Evolutionary conservation across 208 protist genomes (phyloP).

Genomic region (Crithidia brevicula): DNA sequence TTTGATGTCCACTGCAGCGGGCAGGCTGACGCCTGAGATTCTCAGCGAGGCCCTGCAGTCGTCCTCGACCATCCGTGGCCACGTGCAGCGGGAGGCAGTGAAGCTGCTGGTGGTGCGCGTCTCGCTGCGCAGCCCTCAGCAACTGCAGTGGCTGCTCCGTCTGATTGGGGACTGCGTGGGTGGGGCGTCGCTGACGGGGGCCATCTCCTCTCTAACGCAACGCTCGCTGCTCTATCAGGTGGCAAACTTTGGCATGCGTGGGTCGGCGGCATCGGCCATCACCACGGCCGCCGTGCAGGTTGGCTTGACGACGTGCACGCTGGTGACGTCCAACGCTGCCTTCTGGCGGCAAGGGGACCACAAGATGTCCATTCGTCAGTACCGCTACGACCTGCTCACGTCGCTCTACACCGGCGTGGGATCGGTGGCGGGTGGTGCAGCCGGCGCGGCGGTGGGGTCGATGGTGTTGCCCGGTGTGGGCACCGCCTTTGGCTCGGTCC

Average conservation of each 20-base stretch:
- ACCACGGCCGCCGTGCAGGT: constrained; percentile 52
- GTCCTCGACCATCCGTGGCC: constrained; percentile 42
- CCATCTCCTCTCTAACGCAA: constrained; percentile 41
- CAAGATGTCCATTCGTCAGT: constrained; percentile 49
- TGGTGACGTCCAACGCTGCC: constrained; percentile 40
- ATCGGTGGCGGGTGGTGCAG: constrained; percentile 49
- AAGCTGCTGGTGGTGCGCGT: constrained; percentile 47
- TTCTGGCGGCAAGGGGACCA: constrained; percentile 32
- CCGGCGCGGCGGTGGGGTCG: constrained; percentile 57
- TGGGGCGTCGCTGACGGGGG: constrained; percentile 25
- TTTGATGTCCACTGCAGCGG: constrained; percentile 38
- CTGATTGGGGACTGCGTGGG: constrained; percentile 30
- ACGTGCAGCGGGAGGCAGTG: constrained; percentile 56
- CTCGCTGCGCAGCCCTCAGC: constrained; percentile 32
- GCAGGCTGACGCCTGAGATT: constrained; percentile 40
- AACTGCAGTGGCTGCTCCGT: constrained; percentile 37
- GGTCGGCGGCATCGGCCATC: constrained; percentile 49
- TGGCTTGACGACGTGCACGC: constrained; percentile 34
- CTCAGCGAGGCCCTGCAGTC: constrained; percentile 55
- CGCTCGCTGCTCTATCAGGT: constrained; percentile 59
- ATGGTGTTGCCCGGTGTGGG: constrained; percentile 68
- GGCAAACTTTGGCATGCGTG: constrained; percentile 49
- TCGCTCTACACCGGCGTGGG: constrained; percentile 34
- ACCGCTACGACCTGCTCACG: constrained; percentile 62
- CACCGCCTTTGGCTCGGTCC: constrained; percentile 62